Evolutionary conservation across 163 green algal species (phyloP).

Genomic region (Prototheca wickerhamii): DNA sequence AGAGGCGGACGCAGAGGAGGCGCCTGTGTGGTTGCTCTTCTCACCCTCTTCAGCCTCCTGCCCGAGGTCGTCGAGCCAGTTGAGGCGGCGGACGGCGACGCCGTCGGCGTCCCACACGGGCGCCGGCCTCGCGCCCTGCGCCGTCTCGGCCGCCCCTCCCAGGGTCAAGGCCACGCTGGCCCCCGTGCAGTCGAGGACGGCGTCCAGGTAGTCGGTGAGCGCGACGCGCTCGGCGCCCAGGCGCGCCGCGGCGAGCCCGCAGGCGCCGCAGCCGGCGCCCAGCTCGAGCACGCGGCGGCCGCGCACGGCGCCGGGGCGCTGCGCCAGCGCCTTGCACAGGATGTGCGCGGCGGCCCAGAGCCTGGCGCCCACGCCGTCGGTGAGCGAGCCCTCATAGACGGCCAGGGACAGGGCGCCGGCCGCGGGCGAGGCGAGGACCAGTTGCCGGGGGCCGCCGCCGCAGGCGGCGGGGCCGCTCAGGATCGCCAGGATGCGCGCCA

Average conservation of each 20-base stretch:
- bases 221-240: constrained; percentile 49
- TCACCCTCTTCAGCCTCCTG: background rate
- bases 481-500: background rate
- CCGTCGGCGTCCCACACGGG: constrained; percentile 23
- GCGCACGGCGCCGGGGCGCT: constrained; percentile 38
- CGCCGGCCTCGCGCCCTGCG: background rate
- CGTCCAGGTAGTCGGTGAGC: constrained; percentile 63
- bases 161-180: constrained; percentile 57
- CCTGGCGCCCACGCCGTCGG: constrained; percentile 70
- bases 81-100: constrained; percentile 51
- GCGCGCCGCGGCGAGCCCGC: constrained; percentile 61
- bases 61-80: constrained; percentile 48
- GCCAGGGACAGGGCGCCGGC: constrained; percentile 27
- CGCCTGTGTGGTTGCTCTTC: background rate
- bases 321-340: constrained; percentile 39
- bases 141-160: background rate
- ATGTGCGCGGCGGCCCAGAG: constrained; percentile 51
- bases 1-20: background rate
- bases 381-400: constrained; percentile 64
- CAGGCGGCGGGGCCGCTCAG: constrained; percentile 6
- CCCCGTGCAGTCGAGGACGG: constrained; percentile 58
- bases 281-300: constrained; percentile 65
- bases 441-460: no score
- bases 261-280: constrained; percentile 60
- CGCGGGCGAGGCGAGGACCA: constrained; percentile 13